Percentiles rank a stretch among this genome's conserved stretches.
Conservation (phyloP, 2,329 filamentous ascomycete genomes). For the Arthroderma uncinatum region DNA sequence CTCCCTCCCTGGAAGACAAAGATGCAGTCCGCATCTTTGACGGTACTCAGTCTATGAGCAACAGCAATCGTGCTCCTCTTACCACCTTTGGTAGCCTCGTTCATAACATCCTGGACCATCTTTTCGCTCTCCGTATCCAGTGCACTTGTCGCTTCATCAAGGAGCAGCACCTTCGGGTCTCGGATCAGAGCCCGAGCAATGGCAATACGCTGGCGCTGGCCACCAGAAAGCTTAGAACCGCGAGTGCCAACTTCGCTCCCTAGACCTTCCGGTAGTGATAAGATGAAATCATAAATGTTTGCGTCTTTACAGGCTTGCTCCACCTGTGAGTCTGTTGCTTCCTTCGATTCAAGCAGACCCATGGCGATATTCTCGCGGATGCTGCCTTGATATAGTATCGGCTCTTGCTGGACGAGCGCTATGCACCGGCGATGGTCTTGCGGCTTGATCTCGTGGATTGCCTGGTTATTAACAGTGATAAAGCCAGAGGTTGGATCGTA, state of each 20-base stretch:
- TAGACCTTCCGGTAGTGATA: constrained; percentile 38
- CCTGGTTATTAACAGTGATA: constrained; percentile 58
- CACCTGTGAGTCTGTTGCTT: constrained; percentile 54
- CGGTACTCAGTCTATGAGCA: constrained; percentile 62
- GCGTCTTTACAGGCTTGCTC: constrained; percentile 50
- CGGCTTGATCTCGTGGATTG: constrained; percentile 58
- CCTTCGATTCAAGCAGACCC: constrained; percentile 44
- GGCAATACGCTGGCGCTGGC: constrained; percentile 43
- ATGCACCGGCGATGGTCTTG: constrained; percentile 57
- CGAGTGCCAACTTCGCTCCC: constrained; percentile 42
- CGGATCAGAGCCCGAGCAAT: constrained; percentile 43
- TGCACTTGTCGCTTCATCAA: constrained; percentile 46
- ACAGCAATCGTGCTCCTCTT: constrained; percentile 54
- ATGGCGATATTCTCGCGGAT: constrained; percentile 61
- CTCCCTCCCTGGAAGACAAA: constrained; percentile 62
- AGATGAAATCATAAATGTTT: constrained; percentile 51
- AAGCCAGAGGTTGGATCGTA: constrained; percentile 54
- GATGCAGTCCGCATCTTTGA: constrained; percentile 67
- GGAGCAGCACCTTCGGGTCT: constrained; percentile 39
- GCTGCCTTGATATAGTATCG: constrained; percentile 67
- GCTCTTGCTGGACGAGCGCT: constrained; percentile 67
- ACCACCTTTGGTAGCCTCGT: constrained; percentile 41
- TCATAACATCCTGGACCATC: constrained; percentile 55
- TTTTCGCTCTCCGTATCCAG: constrained; percentile 54
- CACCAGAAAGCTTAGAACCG: constrained; percentile 45